Evolutionary conservation across 139 green algal species (phyloP), one percentile per base, ranked within the genome.

Genomic region (Picochlorum costavermella): DNA sequence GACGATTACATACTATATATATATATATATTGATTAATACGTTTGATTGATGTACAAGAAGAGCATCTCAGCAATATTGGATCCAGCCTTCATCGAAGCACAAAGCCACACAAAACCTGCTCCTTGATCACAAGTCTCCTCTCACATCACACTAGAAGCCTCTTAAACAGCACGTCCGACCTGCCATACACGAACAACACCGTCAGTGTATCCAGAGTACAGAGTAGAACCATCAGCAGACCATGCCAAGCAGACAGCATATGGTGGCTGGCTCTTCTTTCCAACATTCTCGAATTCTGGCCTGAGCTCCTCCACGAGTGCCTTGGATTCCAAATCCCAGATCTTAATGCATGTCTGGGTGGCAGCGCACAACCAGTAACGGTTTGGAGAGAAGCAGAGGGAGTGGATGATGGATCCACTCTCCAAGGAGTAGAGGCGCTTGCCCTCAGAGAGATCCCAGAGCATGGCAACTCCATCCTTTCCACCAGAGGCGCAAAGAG

Each of bases 401-500:
- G 86, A 76, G 80, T 98, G 85, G 86, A 99, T 99, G 86, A 97
- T 92, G 75, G 97, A 88, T 48, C 82, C 83, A 43, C 94, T 91
- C 57, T 98, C 94, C 72, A 99, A 83, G 64, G 73, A 64, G 88
- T 99, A 99, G 61, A 99, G 85, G 63, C 92, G 81, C 91, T 99
- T 99, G 83, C 92, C 94, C 84, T 98, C 94, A 25, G 87, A 81
- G 64, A 99, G 83, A 70, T 99, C 94, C 94, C 94, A 99, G 73
- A 99, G 88, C 89, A 98, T 98, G 65, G 94, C 94, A 23, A 96
- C 85, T 65, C 89, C 90, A 73, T 99, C 94, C 84, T 96, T 96
- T 83, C 90, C 90, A 64, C 90, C 90, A 4, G 91, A 98, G 23
- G 94, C 94, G 79, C 94, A 99, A 69, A 99, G 86, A 28, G 94